These are phyloP conservation scores for Euphorbia celastroides DNA, from an alignment of 441 rosid species.

Conservation along the genomic window DNA sequence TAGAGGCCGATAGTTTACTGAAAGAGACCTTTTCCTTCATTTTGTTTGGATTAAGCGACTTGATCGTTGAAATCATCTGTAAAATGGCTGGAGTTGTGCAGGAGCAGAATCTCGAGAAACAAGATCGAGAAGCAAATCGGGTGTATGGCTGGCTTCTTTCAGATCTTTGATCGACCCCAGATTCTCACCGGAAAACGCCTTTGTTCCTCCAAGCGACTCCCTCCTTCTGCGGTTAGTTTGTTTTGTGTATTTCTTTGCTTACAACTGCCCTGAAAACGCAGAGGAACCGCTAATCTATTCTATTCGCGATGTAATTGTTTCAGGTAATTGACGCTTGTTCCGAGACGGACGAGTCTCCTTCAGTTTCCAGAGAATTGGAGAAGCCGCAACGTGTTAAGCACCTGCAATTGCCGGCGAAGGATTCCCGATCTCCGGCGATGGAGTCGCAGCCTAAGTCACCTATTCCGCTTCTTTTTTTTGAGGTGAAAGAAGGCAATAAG, in stretches of 20 bases:
- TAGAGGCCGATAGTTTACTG: constrained; percentile 13
- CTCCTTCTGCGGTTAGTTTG: constrained; percentile 34
- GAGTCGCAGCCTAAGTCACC: constrained; percentile 33
- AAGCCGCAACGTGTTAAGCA: constrained; percentile 29
- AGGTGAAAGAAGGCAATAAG: constrained; percentile 45
- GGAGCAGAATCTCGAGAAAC: constrained; percentile 55
- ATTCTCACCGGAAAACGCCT: constrained; percentile 57
- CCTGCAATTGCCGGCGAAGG: constrained; percentile 23
- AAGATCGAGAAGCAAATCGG: constrained; percentile 79
- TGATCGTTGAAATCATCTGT: background rate
- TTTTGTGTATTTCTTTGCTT: background rate
- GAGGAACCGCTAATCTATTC: background rate
- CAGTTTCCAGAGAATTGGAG: constrained; percentile 31
- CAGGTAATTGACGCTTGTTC: constrained; percentile 39
- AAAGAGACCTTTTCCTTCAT: background rate
- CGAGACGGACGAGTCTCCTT: constrained; percentile 36
- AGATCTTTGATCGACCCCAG: constrained; percentile 86
- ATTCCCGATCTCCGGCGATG: constrained; percentile 35
- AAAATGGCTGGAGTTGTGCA: constrained; percentile 31
- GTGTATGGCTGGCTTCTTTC: constrained; percentile 93
- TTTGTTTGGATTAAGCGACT: background rate
- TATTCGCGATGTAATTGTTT: background rate
- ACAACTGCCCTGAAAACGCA: background rate
- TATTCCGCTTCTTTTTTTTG: constrained; percentile 46
- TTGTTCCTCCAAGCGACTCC: constrained; percentile 55